These are phyloP conservation scores for Linnemannia elongata DNA, from an alignment of 192 early-diverging fungal genomes.

Conservation along the genomic window DNA sequence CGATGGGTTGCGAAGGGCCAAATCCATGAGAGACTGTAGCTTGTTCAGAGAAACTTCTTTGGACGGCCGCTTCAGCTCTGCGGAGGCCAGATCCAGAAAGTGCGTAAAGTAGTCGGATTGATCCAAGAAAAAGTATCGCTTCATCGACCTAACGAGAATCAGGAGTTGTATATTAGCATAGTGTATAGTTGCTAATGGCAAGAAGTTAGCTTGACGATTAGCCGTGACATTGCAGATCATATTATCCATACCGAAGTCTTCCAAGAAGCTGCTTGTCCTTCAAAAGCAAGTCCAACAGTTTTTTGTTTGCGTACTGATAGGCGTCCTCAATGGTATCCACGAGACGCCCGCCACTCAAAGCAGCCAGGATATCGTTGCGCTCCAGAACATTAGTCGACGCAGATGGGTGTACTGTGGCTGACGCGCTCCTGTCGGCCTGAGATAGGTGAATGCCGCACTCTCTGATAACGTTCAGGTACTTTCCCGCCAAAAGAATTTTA, in stretches of 20 bases:
- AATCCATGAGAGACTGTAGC: conserved; percentile 88
- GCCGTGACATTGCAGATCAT: background rate
- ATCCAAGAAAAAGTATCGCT: conserved; percentile 93
- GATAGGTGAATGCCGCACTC: conserved; percentile 78
- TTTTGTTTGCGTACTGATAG: conserved; percentile 90
- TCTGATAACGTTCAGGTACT: conserved; percentile 94
- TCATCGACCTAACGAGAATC: conserved; percentile 75
- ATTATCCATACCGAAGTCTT: conserved; percentile 69
- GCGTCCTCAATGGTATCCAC: conserved; percentile 87
- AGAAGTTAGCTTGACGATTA: no score
- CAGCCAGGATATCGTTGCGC: conserved; percentile 66
- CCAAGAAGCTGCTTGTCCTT: conserved; percentile 83
- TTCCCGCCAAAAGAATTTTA: conserved; percentile 92
- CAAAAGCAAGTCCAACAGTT: conserved; percentile 83
- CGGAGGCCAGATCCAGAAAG: conserved; percentile 91
- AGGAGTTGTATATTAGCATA: background rate
- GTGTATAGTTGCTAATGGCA: background rate
- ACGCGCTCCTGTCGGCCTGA: conserved; percentile 43
- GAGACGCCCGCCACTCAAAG: conserved; percentile 69
- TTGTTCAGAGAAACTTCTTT: conserved; percentile 76
- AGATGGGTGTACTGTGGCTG: conserved; percentile 35
- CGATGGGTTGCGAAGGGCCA: conserved; percentile 89
- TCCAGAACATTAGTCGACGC: conserved; percentile 20
- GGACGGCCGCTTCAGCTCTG: conserved; percentile 81
- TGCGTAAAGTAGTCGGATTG: conserved; percentile 95